phyloP scores from a whole-genome alignment of 2,329 filamentous ascomycete genomes.

The Aspergillus tanneri region DNA sequence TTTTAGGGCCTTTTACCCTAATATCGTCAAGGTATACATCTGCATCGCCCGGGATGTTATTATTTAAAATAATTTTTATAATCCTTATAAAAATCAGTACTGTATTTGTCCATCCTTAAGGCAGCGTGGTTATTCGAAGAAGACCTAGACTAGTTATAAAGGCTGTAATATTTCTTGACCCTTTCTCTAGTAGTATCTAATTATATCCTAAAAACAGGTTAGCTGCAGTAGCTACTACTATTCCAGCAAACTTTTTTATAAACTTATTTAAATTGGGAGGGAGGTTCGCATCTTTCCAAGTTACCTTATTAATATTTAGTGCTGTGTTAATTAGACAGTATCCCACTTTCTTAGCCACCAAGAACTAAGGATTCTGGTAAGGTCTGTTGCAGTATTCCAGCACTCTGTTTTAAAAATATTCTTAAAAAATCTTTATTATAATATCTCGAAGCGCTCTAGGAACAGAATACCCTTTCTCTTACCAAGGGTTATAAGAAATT shows the following conservation, averaged over 20 bases:
- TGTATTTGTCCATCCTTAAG: not conserved
- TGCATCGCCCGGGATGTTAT: too few relatives aligned
- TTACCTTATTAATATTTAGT: not conserved
- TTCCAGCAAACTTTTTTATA: not conserved
- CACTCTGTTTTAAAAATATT: not conserved
- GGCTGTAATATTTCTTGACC: not conserved
- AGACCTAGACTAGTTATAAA: not conserved
- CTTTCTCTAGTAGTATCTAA: not conserved
- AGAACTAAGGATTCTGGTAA: not conserved
- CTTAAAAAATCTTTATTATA: not conserved
- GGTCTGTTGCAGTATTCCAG: not conserved
- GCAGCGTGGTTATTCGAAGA: not conserved
- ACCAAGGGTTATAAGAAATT: not conserved
- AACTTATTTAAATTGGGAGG: not conserved
- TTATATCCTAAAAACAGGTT: not conserved
- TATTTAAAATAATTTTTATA: not conserved
- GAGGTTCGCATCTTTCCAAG: not conserved
- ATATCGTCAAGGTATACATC: not conserved
- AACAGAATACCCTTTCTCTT: not conserved
- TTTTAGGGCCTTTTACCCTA: not conserved
- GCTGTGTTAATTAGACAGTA: not conserved
- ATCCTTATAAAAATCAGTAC: too few relatives aligned
- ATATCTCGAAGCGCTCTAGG: not conserved
- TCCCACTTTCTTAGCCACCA: not conserved
- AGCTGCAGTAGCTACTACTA: not conserved